A percentile compares a stretch with the other conserved stretches of the same genome.
phyloP scores from a whole-genome alignment of 257 asterid genomes.

The Plantago elongata region DNA sequence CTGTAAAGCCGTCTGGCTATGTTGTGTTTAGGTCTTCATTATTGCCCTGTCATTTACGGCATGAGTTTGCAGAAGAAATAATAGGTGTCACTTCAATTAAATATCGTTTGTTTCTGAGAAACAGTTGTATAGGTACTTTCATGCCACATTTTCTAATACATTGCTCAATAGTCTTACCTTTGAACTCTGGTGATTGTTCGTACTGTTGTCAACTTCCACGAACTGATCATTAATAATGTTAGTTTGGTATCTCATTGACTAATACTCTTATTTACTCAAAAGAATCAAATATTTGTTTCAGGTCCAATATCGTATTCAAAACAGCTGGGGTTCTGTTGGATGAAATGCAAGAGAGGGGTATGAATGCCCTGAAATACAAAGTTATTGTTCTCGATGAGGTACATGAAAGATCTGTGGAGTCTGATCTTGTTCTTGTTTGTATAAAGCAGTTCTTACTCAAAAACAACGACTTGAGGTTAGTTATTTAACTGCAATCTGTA shows the following conservation, averaged over 20 bases:
- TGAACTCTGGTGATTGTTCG: no score
- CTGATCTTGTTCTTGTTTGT: constrained; percentile 95
- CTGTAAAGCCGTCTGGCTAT: no score
- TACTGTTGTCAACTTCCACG: no score
- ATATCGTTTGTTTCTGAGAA: no score
- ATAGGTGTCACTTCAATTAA: no score
- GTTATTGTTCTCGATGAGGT: constrained; percentile 95
- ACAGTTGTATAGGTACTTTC: no score
- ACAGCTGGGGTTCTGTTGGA: constrained; percentile 99
- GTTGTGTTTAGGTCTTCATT: no score
- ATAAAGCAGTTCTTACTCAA: constrained; percentile 82
- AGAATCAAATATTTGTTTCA: constrained; percentile 27
- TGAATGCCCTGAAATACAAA: constrained; percentile 81
- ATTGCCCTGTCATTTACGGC: no score
- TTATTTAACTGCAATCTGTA: constrained; percentile 11
- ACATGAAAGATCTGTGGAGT: constrained; percentile 98
- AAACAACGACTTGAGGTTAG: constrained; percentile 61
- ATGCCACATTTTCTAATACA: no score
- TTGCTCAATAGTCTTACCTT: background rate
- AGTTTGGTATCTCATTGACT: constrained; percentile 8
- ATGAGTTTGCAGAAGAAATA: no score
- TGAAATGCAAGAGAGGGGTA: constrained; percentile 93
- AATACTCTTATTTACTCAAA: constrained; percentile 15
- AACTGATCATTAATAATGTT: background rate
- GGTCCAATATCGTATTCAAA: constrained; percentile 86